Conservation (phyloP, 768 basidiomycete species). For the Suillus weaverae region DNA sequence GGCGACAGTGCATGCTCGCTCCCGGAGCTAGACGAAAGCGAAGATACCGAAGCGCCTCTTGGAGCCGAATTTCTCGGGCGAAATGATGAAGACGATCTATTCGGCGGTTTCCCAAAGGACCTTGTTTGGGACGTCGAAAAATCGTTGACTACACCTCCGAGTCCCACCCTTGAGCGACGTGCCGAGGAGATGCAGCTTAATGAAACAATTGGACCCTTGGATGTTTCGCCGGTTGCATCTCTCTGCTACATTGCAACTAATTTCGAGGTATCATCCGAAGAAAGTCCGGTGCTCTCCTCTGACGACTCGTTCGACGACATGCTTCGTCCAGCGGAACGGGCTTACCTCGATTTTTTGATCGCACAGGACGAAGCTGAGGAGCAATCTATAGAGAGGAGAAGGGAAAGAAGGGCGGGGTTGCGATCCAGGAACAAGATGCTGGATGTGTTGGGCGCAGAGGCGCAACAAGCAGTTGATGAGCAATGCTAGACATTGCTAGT, state of each 20-base stretch:
- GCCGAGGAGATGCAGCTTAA: neutral
- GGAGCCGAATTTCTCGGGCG: neutral
- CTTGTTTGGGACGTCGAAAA: conserved; percentile 18
- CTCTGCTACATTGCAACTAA: neutral
- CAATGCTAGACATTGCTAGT: neutral
- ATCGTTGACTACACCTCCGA: conserved; percentile 12
- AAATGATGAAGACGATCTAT: conserved; percentile 2
- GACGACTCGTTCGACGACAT: neutral
- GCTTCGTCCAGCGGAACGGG: neutral
- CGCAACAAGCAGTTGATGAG: conserved; percentile 4
- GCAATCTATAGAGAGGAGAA: neutral
- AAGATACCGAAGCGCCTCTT: conserved; percentile 1
- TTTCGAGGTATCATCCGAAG: neutral
- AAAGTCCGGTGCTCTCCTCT: neutral
- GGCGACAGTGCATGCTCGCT: conserved; percentile 2
- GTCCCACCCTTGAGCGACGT: neutral
- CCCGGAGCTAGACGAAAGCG: conserved; percentile 6
- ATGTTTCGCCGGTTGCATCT: neutral
- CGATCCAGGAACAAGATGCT: conserved; percentile 13
- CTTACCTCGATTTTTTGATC: conserved; percentile 1
- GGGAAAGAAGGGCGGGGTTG: conserved; percentile 5
- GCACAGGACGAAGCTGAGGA: conserved; percentile 1
- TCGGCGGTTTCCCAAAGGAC: no score
- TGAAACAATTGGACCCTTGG: neutral
- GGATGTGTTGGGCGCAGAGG: conserved; percentile 13